Base-by-base conservation (phyloP, 2,329 filamentous ascomycete genomes). In the Pseudogymnoascus sp. region DNA sequence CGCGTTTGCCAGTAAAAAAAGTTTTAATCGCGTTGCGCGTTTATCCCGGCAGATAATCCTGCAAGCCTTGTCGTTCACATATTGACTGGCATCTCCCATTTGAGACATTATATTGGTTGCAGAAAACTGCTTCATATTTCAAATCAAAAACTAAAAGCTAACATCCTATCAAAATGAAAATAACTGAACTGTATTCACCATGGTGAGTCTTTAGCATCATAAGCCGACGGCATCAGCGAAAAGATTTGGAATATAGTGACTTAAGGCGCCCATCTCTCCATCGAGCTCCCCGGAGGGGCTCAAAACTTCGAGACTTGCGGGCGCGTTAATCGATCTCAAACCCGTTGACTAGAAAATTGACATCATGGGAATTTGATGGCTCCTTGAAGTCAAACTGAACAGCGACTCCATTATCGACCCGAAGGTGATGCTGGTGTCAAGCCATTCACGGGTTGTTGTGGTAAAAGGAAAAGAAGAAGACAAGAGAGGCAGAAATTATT, bases 181-280 rank as follows among this genome's bases (percentile, higher is more conserved):
- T 2, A 21, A 21, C 21, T 21, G 29, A 51, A 33, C 48, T 55
- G 48, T 55, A 55, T 55, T 55, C 48, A 55, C 48, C 48, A 55
- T 55, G 48, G 48, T 55, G 48, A 55, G 48, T 55, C 48, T 55
- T 55, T 55, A 55, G 27, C 48, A 55, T 55, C 48, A 55, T 33
- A 15, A 17, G 48, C 48, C 48, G 48, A 55, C 48, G 48, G 48
- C 48, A 55, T 55, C 48, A 33, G 48, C 48, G 48, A 55, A 55
- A 55, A 55, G 48, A 55, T 55, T 55, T 55, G 48, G 48, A 55
- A 55, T 55, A 55, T 55, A 55, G 48, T 55, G 48, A 55, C 48
- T 55, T 21, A 33, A 55, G 48, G 17, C 48, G 35, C 48, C 48
- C 48, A 29, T 55, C 48, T 55, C 48, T 55, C 48, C 48, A 29